A percentile compares a stretch with the other conserved stretches of the same genome.
Evolutionary conservation across 1,284 basidiomycete species (phyloP).

Genomic region (Fomitopsis palustris): DNA sequence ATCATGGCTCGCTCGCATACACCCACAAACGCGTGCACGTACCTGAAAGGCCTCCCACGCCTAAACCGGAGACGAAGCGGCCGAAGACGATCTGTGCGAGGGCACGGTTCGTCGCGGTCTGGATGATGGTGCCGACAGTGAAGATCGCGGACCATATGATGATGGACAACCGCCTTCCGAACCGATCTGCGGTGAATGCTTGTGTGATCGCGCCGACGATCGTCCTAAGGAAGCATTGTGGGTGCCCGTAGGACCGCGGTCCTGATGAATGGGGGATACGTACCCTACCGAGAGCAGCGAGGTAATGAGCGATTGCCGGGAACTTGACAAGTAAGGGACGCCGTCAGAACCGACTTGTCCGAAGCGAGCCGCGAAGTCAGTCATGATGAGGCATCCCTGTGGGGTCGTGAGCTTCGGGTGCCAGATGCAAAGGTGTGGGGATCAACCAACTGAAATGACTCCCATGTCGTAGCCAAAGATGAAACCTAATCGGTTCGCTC

Average conservation of each 20-base stretch:
- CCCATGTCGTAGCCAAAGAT: slow-evolving; percentile 71
- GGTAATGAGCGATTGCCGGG: slow-evolving; percentile 73
- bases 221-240: slow-evolving; percentile 36
- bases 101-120: slow-evolving; percentile 60
- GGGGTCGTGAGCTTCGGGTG: neutral
- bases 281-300: slow-evolving; percentile 77
- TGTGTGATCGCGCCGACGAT: slow-evolving; percentile 71
- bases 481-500: slow-evolving; percentile 38
- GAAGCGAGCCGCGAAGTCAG: slow-evolving; percentile 70
- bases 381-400: slow-evolving; percentile 81
- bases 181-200: slow-evolving; percentile 73
- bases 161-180: slow-evolving; percentile 71
- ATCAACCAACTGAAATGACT: slow-evolving; percentile 48
- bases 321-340: slow-evolving; percentile 49
- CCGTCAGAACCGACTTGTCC: slow-evolving; percentile 53
- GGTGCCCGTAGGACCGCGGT: neutral
- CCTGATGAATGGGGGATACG: neutral
- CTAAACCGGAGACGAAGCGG: slow-evolving; percentile 67
- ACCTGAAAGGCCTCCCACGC: slow-evolving; percentile 77
- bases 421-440: neutral
- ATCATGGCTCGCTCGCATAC: too few relatives aligned
- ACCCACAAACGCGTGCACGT: slow-evolving; percentile 10
- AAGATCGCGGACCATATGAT: slow-evolving; percentile 77
- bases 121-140: slow-evolving; percentile 67
- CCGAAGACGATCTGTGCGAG: slow-evolving; percentile 68